These are phyloP conservation scores for Phytophthora quininea DNA, from an alignment of 352 stramenopile species.

Conservation along the genomic window DNA sequence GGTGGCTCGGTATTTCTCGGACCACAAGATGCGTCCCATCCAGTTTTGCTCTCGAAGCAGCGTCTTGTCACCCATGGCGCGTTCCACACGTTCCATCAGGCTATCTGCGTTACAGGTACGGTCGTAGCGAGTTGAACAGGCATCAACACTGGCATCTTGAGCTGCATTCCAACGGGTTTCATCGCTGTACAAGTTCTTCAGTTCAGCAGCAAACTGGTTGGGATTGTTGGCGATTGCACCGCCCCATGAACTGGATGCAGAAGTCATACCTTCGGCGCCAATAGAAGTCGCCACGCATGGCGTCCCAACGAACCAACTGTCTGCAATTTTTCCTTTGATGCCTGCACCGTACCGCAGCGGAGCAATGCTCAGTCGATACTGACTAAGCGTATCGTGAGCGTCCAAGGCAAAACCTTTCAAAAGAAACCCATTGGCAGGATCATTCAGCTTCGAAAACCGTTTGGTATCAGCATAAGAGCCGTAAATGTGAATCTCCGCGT, in stretches of 20 bases:
- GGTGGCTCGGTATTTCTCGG: slow-evolving; percentile 78
- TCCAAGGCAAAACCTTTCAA: slow-evolving; percentile 86
- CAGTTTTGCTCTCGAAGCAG: slow-evolving; percentile 50
- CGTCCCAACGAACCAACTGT: slow-evolving; percentile 91
- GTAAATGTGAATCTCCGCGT: slow-evolving; percentile 85
- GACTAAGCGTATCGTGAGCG: slow-evolving; percentile 70
- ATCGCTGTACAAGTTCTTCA: slow-evolving; percentile 55
- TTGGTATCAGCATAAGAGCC: slow-evolving; percentile 73
- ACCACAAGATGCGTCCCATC: slow-evolving; percentile 85
- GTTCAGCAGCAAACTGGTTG: slow-evolving; percentile 44
- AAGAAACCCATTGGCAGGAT: slow-evolving; percentile 51
- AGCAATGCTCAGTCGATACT: slow-evolving; percentile 83
- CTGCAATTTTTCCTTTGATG: slow-evolving; percentile 96
- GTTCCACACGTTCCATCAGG: slow-evolving; percentile 63
- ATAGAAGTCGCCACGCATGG: slow-evolving; percentile 91
- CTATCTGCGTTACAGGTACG: slow-evolving; percentile 46
- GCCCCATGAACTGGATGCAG: slow-evolving; percentile 42
- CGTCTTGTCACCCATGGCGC: slow-evolving; percentile 37
- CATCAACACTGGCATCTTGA: slow-evolving; percentile 31
- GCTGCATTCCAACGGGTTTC: slow-evolving; percentile 42
- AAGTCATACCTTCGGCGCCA: slow-evolving; percentile 87
- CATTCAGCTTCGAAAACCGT: slow-evolving; percentile 57
- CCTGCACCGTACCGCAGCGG: slow-evolving; percentile 93
- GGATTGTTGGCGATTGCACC: slow-evolving; percentile 57
- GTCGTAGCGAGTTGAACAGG: slow-evolving; percentile 56